Evolutionary conservation across 345 rosid genomes (phyloP).

Genomic region (Aegle marmelos): DNA sequence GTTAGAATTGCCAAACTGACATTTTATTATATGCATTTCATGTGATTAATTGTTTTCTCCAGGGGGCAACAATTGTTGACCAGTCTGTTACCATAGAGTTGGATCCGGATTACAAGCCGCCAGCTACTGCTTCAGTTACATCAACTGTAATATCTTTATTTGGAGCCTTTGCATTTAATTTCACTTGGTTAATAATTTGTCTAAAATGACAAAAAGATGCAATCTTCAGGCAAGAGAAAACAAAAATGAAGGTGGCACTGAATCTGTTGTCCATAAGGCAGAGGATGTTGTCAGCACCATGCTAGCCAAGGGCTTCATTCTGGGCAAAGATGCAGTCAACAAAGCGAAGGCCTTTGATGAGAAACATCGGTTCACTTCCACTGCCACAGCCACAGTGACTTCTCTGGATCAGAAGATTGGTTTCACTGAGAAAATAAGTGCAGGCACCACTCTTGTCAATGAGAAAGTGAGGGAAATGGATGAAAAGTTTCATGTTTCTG

Average conservation of each 20-base stretch:
- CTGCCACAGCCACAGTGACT: constrained; percentile 74
- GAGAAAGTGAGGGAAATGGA: constrained; percentile 84
- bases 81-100: constrained; percentile 60
- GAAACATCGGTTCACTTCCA: constrained; percentile 72
- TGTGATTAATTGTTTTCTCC: neutral
- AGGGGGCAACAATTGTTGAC: constrained; percentile 93
- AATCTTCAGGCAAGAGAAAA: constrained; percentile 41
- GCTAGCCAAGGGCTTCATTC: constrained; percentile 84
- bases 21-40: neutral
- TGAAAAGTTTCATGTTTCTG: constrained; percentile 86
- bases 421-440: constrained; percentile 64
- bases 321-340: constrained; percentile 78
- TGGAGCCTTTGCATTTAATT: neutral
- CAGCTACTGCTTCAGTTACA: constrained; percentile 34
- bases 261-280: constrained; percentile 67
- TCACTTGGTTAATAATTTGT: neutral
- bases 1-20: neutral
- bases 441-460: constrained; percentile 69
- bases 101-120: constrained; percentile 70
- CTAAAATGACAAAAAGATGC: neutral
- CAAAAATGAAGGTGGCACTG: constrained; percentile 31
- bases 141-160: constrained; percentile 41
- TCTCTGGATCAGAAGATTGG: constrained; percentile 83
- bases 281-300: constrained; percentile 91
- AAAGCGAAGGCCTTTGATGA: constrained; percentile 86